phyloP scores from a whole-genome alignment of 495 filamentous ascomycete species.

The Mytilinidion resinicola region DNA sequence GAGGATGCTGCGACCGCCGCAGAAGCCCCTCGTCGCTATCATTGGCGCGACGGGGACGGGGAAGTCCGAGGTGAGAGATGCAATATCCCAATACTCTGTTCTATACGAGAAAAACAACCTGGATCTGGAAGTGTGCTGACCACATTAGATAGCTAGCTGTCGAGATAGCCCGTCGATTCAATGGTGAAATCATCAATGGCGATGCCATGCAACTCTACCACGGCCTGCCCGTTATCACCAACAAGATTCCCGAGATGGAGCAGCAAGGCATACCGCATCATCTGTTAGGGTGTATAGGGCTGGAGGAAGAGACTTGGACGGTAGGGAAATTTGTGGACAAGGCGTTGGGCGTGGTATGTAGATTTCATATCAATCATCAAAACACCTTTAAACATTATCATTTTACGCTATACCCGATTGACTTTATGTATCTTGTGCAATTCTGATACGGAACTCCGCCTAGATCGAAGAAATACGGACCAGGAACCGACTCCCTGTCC shows the following conservation, averaged over 20 bases:
- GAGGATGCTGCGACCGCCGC: conserved; percentile 18
- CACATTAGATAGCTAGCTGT: conserved; percentile 71
- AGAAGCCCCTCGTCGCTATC: conserved; percentile 66
- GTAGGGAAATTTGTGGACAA: conserved; percentile 67
- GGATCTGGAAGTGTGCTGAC: conserved; percentile 23
- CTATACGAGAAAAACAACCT: conserved; percentile 1
- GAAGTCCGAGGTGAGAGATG: conserved; percentile 76
- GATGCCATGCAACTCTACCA: conserved; percentile 99
- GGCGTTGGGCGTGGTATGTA: conserved; percentile 49
- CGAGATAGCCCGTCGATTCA: conserved; percentile 71
- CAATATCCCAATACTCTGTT: neutral
- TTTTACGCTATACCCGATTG: neutral
- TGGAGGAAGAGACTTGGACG: conserved; percentile 73
- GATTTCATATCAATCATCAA: neutral
- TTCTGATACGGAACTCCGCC: neutral
- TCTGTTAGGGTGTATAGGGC: conserved; percentile 66
- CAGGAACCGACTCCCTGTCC: conserved; percentile 73
- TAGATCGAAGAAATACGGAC: conserved; percentile 67
- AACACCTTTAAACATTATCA: too few species aligned
- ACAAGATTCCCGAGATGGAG: conserved; percentile 74
- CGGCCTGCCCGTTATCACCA: conserved; percentile 90
- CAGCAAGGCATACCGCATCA: conserved; percentile 82
- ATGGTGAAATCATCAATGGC: conserved; percentile 95
- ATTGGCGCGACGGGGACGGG: conserved; percentile 93
- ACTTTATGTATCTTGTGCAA: too few species aligned